Percentiles rank a stretch among this genome's conserved stretches.
Evolutionary conservation across 106 monocot genomes (phyloP).

Genomic region (Triglochin maritima): DNA sequence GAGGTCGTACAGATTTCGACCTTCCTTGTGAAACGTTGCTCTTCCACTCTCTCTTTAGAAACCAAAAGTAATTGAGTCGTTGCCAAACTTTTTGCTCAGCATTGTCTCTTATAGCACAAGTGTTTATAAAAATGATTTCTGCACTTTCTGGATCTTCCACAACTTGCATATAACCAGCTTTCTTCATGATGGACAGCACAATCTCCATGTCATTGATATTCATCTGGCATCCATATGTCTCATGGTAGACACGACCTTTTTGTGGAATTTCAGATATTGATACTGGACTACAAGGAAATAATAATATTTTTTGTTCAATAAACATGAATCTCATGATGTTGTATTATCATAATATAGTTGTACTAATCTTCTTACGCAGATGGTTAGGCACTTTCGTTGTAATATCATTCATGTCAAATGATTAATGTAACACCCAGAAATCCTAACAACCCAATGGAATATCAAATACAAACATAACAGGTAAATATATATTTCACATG

Average conservation of each 20-base stretch:
- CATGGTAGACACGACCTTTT: constrained; percentile 92
- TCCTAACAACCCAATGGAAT: too few relatives aligned
- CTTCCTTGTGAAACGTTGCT: constrained; percentile 69
- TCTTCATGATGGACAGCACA: constrained; percentile 92
- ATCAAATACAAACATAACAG: too few relatives aligned
- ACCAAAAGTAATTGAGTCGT: constrained; percentile 98
- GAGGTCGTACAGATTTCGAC: constrained; percentile 75
- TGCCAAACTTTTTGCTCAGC: constrained; percentile 99
- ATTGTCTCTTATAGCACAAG: constrained; percentile 95
- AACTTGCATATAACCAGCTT: constrained; percentile 60
- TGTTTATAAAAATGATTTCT: constrained; percentile 95
- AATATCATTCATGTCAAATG: too few relatives aligned
- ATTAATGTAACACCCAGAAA: too few relatives aligned
- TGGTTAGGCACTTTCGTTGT: too few relatives aligned
- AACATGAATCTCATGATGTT: too few relatives aligned
- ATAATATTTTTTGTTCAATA: background rate
- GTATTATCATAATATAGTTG: too few relatives aligned
- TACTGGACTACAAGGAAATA: constrained; percentile 21
- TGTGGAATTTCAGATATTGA: constrained; percentile 17
- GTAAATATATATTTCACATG: too few relatives aligned
- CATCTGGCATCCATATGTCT: constrained; percentile 99
- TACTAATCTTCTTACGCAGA: too few relatives aligned
- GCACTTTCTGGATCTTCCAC: constrained; percentile 77
- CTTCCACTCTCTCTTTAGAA: constrained; percentile 98
- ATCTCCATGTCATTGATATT: constrained; percentile 99